Percentiles rank a stretch among this genome's conserved stretches.
phyloP scores from a whole-genome alignment of 2,329 filamentous ascomycete genomes.

The Trichoderma asperellum region DNA sequence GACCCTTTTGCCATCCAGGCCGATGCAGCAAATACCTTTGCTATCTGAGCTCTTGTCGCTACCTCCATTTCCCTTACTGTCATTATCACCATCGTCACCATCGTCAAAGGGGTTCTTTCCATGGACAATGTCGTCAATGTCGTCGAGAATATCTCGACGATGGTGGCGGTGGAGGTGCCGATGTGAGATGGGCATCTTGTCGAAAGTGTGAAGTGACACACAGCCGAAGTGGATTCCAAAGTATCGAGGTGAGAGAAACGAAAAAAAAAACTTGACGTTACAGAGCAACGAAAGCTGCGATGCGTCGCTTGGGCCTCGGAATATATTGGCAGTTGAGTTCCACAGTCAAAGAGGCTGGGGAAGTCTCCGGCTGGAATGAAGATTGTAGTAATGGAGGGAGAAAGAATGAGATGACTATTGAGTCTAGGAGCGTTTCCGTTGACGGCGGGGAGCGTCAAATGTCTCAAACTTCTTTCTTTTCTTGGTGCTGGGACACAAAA shows the following conservation, averaged over 20 bases:
- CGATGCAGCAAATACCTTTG: constrained; percentile 7
- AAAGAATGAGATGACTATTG: constrained; percentile 37
- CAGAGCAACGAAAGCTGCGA: constrained; percentile 29
- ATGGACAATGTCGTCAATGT: constrained; percentile 36
- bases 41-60: not conserved
- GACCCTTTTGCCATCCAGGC: not conserved
- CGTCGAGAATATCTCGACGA: constrained; percentile 36
- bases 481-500: constrained; percentile 25
- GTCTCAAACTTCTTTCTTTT: constrained; percentile 33
- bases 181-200: constrained; percentile 41
- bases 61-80: not conserved
- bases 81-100: not conserved
- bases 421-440: constrained; percentile 33
- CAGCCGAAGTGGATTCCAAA: not conserved
- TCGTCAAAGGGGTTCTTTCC: constrained; percentile 26
- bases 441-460: constrained; percentile 31
- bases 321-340: constrained; percentile 27
- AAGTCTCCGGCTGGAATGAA: constrained; percentile 38
- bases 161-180: constrained; percentile 39
- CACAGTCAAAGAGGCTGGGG: constrained; percentile 29
- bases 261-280: not conserved
- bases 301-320: constrained; percentile 27
- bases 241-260: constrained; percentile 3
- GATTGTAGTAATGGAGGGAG: constrained; percentile 33
- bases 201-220: not conserved